Evolutionary conservation across 164 flowering plant species (phyloP).

Genomic region (Berberis vulgaris): DNA sequence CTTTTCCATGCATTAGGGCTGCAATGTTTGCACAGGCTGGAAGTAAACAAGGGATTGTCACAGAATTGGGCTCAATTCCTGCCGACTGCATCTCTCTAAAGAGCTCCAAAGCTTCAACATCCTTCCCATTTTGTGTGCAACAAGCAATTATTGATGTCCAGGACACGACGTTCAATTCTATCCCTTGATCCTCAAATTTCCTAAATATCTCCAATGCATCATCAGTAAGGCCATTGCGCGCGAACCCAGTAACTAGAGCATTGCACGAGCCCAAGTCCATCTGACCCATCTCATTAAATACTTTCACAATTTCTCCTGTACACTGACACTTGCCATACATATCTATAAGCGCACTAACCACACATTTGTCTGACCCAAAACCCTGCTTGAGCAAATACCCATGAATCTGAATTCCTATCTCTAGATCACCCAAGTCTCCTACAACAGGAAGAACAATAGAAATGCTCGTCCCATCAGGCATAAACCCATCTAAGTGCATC

Average conservation of each 20-base stretch:
- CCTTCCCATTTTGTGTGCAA: constrained; percentile 73
- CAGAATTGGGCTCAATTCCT: constrained; percentile 58
- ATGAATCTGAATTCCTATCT: constrained; percentile 53
- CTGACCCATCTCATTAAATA: constrained; percentile 37
- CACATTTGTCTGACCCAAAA: constrained; percentile 35
- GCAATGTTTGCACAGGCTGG: constrained; percentile 82
- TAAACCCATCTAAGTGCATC: constrained; percentile 49
- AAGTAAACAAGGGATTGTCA: constrained; percentile 67
- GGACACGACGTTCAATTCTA: constrained; percentile 60
- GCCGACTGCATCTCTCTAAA: constrained; percentile 67
- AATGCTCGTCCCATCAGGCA: constrained; percentile 43
- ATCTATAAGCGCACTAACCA: constrained; percentile 55
- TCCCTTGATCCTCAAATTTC: constrained; percentile 25
- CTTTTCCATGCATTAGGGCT: constrained; percentile 66
- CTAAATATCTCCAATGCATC: constrained; percentile 43
- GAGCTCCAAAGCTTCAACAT: constrained; percentile 62
- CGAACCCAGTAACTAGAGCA: constrained; percentile 60
- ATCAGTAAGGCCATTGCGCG: constrained; percentile 55
- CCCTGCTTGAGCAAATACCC: constrained; percentile 53
- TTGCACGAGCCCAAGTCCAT: constrained; percentile 53
- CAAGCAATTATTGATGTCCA: constrained; percentile 78
- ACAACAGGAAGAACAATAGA: constrained; percentile 60
- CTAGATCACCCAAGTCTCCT: constrained; percentile 42
- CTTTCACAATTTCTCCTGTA: constrained; percentile 29
- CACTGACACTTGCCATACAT: constrained; percentile 70